These are phyloP conservation scores for Periconia sp. DNA, from an alignment of 2,329 filamentous ascomycete species.

Conservation along the genomic window DNA sequence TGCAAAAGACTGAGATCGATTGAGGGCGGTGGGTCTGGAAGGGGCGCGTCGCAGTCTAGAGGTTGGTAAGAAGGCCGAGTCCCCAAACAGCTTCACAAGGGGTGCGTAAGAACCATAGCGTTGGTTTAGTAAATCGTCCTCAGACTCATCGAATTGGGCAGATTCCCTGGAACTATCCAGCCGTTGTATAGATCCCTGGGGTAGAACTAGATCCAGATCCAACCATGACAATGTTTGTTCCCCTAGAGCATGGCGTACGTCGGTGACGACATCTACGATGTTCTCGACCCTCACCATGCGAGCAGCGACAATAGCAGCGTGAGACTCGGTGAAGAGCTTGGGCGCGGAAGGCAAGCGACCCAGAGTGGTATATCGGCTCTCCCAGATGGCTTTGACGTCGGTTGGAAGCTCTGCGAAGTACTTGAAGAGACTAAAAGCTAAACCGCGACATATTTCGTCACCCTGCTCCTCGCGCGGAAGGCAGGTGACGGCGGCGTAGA, in stretches of 20 bases:
- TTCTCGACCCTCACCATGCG: conserved; percentile 83
- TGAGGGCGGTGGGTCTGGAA: conserved; percentile 80
- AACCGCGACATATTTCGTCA: conserved; percentile 85
- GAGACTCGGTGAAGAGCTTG: conserved; percentile 81
- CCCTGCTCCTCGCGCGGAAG: conserved; percentile 93
- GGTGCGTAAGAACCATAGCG: conserved; percentile 79
- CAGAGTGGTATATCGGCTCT: conserved; percentile 53
- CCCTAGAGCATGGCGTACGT: conserved; percentile 74
- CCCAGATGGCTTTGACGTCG: conserved; percentile 71
- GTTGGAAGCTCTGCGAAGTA: conserved; percentile 89
- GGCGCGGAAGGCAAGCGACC: conserved; percentile 65
- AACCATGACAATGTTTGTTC: conserved; percentile 82
- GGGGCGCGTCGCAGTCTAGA: conserved; percentile 81
- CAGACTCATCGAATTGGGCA: conserved; percentile 60
- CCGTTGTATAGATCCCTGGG: conserved; percentile 67
- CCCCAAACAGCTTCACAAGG: conserved; percentile 77
- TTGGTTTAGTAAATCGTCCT: conserved; percentile 66
- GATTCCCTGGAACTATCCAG: conserved; percentile 50
- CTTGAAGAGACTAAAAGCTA: conserved; percentile 90
- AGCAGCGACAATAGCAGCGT: conserved; percentile 87
- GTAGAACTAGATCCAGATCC: conserved; percentile 85
- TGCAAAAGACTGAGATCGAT: conserved; percentile 74
- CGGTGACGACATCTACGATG: conserved; percentile 68
- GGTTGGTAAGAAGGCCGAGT: conserved; percentile 83
- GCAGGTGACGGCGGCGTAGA: conserved; percentile 87